Conservation (phyloP, 73 alveolate genomes). For the Halteria grandinella region DNA sequence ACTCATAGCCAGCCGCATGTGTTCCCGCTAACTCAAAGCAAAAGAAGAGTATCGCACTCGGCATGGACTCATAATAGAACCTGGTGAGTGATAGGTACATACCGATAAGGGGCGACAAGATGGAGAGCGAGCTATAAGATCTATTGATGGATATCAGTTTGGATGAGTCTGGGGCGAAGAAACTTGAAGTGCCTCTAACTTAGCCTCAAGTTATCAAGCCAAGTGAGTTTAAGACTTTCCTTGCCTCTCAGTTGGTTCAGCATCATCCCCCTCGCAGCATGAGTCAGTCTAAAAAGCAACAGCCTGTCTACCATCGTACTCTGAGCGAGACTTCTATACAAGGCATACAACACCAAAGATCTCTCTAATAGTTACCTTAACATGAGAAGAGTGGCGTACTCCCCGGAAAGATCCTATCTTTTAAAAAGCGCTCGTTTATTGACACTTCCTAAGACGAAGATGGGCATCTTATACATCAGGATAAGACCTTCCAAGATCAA, state of each 20-base stretch:
- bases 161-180: neutral
- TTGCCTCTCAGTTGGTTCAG: slow-evolving; percentile 4
- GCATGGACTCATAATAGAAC: neutral
- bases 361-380: neutral
- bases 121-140: neutral
- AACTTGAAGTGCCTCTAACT: neutral
- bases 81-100: neutral
- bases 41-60: neutral
- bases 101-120: neutral
- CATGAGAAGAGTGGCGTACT: neutral
- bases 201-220: neutral
- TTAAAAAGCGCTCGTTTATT: neutral
- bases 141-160: neutral
- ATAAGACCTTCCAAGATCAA: neutral
- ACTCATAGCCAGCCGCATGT: neutral
- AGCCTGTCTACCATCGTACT: neutral
- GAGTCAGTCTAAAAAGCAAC: neutral
- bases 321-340: neutral
- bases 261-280: too few species aligned
- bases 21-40: neutral
- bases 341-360: neutral
- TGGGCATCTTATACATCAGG: neutral
- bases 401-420: slow-evolving; percentile 4
- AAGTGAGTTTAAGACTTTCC: neutral
- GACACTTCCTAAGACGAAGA: slow-evolving; percentile 7